A percentile compares a stretch with the other conserved stretches of the same genome.
Conservation (phyloP, 148 eudicot genomes). For the Cornus florida region DNA sequence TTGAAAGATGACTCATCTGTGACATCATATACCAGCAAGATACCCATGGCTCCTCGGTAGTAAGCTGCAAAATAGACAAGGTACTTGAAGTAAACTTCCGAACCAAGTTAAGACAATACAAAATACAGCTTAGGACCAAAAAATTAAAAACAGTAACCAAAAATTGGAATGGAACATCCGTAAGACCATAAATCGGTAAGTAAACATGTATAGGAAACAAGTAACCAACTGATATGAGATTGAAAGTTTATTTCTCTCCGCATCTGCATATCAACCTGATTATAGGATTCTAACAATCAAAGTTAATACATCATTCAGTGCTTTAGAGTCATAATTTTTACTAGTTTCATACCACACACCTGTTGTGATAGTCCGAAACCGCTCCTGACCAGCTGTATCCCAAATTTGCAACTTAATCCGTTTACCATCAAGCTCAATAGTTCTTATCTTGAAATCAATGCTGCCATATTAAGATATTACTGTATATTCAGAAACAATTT, state of each 20-base stretch:
- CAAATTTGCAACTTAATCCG: constrained; percentile 42
- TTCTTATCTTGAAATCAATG: constrained; percentile 42
- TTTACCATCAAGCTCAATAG: constrained; percentile 38
- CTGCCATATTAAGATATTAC: constrained; percentile 9
- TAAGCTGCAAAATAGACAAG: constrained; percentile 31
- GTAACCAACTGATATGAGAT: background rate
- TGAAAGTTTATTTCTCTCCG: background rate
- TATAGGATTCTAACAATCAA: background rate
- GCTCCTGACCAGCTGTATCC: constrained; percentile 53
- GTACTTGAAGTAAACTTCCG: background rate
- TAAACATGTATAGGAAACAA: too few species aligned
- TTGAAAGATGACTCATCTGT: constrained; percentile 49
- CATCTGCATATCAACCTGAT: background rate
- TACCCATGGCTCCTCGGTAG: constrained; percentile 52
- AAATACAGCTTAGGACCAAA: background rate
- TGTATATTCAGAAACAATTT: background rate
- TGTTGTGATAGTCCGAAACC: constrained; percentile 41
- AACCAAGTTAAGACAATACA: background rate
- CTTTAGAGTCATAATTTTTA: background rate
- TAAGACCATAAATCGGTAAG: too few species aligned
- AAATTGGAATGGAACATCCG: background rate
- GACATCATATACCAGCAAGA: constrained; percentile 45
- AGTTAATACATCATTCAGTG: too few species aligned
- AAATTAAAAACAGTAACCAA: background rate
- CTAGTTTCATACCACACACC: constrained; percentile 15